Percentiles rank a stretch among this genome's conserved stretches.
phyloP scores from a whole-genome alignment of 2,329 filamentous ascomycete species.

The Pyrenophora teres region DNA sequence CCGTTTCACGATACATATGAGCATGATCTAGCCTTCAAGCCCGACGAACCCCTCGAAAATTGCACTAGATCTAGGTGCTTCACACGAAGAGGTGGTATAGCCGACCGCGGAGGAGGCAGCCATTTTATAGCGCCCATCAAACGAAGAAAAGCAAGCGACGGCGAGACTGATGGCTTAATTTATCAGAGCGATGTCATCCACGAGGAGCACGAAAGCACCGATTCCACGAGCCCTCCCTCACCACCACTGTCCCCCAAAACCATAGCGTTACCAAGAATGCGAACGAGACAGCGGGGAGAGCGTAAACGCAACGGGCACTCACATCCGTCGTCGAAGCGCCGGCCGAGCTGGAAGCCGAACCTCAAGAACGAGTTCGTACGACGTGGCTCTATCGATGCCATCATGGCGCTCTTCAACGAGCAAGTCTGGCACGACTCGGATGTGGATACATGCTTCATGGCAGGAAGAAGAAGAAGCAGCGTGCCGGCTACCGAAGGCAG shows the following conservation, averaged over 20 bases:
- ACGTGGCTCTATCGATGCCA: slow-evolving; percentile 14
- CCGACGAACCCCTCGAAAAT: slow-evolving; percentile 21
- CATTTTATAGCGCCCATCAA: slow-evolving; percentile 12
- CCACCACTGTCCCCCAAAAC: slow-evolving; percentile 25
- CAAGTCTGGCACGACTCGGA: slow-evolving; percentile 1
- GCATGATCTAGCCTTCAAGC: slow-evolving; percentile 2
- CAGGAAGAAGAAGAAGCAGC: neutral
- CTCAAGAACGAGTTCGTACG: slow-evolving; percentile 28
- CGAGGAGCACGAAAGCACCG: slow-evolving; percentile 19
- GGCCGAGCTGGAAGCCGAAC: slow-evolving; percentile 31
- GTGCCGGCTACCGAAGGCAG: neutral
- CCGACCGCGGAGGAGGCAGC: slow-evolving; percentile 29
- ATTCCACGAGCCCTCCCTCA: slow-evolving; percentile 5
- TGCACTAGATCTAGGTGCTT: slow-evolving; percentile 30
- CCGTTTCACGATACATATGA: neutral
- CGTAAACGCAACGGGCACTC: slow-evolving; percentile 16
- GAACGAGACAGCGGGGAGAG: slow-evolving; percentile 3
- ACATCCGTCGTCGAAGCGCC: slow-evolving; percentile 18
- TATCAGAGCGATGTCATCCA: slow-evolving; percentile 25
- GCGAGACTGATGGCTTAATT: slow-evolving; percentile 20
- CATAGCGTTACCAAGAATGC: slow-evolving; percentile 4
- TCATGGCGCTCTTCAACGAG: slow-evolving; percentile 13
- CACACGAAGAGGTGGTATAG: slow-evolving; percentile 32
- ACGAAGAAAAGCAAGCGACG: slow-evolving; percentile 7
- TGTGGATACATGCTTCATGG: neutral